These are phyloP conservation scores for Allium sativum DNA, from an alignment of 106 monocot species.

Conservation along the genomic window DNA sequence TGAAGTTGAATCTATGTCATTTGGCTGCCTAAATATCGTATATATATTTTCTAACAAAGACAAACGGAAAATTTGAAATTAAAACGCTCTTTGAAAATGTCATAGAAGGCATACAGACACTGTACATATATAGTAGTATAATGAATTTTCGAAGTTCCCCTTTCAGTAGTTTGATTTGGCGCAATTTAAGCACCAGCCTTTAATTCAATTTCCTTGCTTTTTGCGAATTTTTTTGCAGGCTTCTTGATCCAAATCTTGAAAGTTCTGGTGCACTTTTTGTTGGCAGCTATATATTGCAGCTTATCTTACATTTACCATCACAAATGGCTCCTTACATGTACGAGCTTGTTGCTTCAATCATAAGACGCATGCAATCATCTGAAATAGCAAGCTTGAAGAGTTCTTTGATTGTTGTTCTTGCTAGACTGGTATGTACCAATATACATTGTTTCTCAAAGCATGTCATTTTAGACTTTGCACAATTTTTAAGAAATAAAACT, in stretches of 20 bases:
- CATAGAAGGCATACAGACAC: background rate
- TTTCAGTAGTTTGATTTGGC: too few species aligned
- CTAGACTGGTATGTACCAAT: constrained; percentile 52
- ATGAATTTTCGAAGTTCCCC: too few species aligned
- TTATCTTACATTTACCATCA: constrained; percentile 77
- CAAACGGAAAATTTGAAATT: too few species aligned
- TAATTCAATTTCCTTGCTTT: background rate
- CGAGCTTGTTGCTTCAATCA: constrained; percentile 64
- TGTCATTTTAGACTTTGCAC: too few species aligned
- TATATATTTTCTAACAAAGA: too few species aligned
- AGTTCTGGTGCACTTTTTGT: constrained; percentile 94
- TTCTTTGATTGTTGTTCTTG: constrained; percentile 80
- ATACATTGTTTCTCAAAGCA: too few species aligned
- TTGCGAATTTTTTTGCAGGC: constrained; percentile 30
- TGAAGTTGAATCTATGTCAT: too few species aligned
- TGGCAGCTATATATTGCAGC: constrained; percentile 79
- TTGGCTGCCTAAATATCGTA: too few species aligned
- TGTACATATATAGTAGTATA: background rate
- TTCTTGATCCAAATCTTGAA: constrained; percentile 77
- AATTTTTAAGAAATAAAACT: too few species aligned
- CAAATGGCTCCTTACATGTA: constrained; percentile 65
- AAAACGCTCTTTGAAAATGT: background rate
- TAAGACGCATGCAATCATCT: constrained; percentile 80
- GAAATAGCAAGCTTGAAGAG: constrained; percentile 74
- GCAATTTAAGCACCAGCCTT: too few species aligned